These are phyloP conservation scores for Aspergillus amoenus DNA, from an alignment of 2,329 filamentous ascomycete species.

Conservation along the genomic window DNA sequence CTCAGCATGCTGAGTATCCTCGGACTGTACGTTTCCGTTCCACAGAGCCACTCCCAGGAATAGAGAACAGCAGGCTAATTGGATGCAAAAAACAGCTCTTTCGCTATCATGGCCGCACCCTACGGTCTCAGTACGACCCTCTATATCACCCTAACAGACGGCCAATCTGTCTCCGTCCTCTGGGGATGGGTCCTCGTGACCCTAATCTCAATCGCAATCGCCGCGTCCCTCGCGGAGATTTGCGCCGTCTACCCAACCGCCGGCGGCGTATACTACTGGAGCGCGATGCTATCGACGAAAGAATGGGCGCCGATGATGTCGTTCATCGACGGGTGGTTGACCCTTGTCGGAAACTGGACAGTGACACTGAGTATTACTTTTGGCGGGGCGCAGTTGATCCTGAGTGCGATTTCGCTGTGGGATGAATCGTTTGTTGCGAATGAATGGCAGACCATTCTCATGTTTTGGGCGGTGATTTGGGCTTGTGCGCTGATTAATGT, in stretches of 20 bases:
- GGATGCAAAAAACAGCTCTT: conserved; percentile 48
- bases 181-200: conserved; percentile 70
- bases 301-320: conserved; percentile 66
- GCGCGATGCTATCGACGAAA: conserved; percentile 64
- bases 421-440: conserved; percentile 68
- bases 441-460: conserved; percentile 67
- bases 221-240: conserved; percentile 67
- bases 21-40: conserved; percentile 48
- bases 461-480: conserved; percentile 70
- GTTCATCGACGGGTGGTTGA: conserved; percentile 71
- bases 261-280: conserved; percentile 71
- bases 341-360: conserved; percentile 73
- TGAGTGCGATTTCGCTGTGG: conserved; percentile 68
- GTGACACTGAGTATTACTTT: conserved; percentile 68
- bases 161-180: conserved; percentile 66
- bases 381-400: conserved; percentile 67
- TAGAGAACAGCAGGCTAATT: background rate
- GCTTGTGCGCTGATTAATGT: conserved; percentile 65
- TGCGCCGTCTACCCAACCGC: conserved; percentile 68
- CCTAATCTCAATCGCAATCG: conserved; percentile 62
- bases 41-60: background rate
- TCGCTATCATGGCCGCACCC: conserved; percentile 73
- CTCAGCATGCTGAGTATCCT: conserved; percentile 69
- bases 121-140: conserved; percentile 69
- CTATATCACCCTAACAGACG: conserved; percentile 67